Conservation (phyloP, 495 filamentous ascomycete genomes). For the Apiosordaria backusii region DNA sequence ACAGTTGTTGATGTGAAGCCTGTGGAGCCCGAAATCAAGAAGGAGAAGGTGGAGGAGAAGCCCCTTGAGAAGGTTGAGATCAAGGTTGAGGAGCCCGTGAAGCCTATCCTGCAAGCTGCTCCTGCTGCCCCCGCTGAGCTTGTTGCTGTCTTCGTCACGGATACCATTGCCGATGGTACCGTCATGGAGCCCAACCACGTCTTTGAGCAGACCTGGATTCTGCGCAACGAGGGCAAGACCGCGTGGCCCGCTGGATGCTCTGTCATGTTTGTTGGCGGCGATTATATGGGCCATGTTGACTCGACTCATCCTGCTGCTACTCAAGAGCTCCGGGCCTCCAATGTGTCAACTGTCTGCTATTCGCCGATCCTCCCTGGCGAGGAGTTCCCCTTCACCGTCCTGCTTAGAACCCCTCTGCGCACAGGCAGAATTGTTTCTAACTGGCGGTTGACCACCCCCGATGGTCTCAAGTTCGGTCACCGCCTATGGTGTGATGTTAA, state of each 20-base stretch:
- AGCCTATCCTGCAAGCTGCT: neutral
- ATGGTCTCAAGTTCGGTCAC: constrained; percentile 83
- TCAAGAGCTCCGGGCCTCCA: constrained; percentile 64
- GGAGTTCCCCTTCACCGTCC: constrained; percentile 74
- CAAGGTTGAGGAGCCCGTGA: constrained; percentile 26
- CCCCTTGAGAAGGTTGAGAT: constrained; percentile 26
- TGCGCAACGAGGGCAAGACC: constrained; percentile 75
- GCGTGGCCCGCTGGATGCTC: constrained; percentile 87
- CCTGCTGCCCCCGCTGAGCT: constrained; percentile 40
- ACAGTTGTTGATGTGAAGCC: constrained; percentile 71
- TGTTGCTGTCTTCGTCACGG: constrained; percentile 72
- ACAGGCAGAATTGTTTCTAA: constrained; percentile 80
- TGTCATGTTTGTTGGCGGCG: constrained; percentile 87
- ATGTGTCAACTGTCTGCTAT: constrained; percentile 75
- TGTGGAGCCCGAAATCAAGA: constrained; percentile 37
- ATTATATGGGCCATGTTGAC: constrained; percentile 90
- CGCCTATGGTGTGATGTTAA: constrained; percentile 91
- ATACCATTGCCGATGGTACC: constrained; percentile 77
- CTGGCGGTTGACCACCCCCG: constrained; percentile 85
- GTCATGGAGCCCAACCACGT: constrained; percentile 59
- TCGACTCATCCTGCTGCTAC: constrained; percentile 70
- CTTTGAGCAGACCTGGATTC: constrained; percentile 89
- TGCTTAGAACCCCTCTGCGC: constrained; percentile 72
- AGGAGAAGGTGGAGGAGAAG: constrained; percentile 28
- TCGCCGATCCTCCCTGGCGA: constrained; percentile 67